Conservation (phyloP, 345 rosid species). For the Brassica incana region DNA sequence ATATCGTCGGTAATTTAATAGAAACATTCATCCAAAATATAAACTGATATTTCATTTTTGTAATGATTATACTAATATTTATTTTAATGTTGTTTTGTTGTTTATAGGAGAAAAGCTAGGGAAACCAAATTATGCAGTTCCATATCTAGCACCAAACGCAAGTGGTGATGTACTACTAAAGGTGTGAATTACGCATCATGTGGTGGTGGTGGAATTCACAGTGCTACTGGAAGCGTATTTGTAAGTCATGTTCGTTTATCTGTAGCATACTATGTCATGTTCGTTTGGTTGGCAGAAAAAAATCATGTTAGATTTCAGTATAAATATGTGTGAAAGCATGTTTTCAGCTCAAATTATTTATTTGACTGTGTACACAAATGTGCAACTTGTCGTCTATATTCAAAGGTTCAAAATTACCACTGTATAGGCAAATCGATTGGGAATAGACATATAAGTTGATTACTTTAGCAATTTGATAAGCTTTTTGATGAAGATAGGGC, state of each 20-base stretch:
- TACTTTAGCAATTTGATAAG: too few species aligned
- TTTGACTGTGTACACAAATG: too few species aligned
- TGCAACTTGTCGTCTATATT: too few species aligned
- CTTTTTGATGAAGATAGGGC: too few species aligned
- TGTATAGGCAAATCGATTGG: too few species aligned
- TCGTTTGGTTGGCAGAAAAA: constrained; percentile 28
- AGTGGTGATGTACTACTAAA: constrained; percentile 61
- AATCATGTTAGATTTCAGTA: neutral
- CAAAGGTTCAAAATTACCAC: too few species aligned
- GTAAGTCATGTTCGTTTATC: constrained; percentile 37
- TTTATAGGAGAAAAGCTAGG: constrained; percentile 76
- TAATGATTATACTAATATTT: neutral
- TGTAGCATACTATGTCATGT: too few species aligned
- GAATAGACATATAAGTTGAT: too few species aligned
- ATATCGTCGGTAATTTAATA: constrained; percentile 56
- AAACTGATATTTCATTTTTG: constrained; percentile 6
- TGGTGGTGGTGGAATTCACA: constrained; percentile 87
- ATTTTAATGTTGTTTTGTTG: neutral
- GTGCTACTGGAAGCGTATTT: constrained; percentile 90
- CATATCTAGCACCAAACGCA: constrained; percentile 75
- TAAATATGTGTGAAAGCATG: neutral
- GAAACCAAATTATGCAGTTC: constrained; percentile 60
- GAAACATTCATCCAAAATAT: too few species aligned
- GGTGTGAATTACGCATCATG: constrained; percentile 96
- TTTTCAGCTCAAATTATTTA: neutral